Conservation (phyloP, 257 asterid genomes). For the Primulina eburnea region DNA sequence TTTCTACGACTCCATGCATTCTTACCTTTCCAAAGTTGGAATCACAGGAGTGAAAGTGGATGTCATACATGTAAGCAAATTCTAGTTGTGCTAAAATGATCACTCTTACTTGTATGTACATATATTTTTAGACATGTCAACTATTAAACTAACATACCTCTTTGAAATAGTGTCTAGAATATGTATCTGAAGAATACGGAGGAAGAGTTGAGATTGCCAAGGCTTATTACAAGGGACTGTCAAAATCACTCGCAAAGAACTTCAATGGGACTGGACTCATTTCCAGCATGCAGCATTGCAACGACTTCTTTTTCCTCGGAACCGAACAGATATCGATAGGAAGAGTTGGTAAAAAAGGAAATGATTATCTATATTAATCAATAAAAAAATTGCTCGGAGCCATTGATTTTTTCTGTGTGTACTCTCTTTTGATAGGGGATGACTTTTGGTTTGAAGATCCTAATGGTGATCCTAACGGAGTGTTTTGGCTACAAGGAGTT, state of each 20-base stretch:
- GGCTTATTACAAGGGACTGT: slow-evolving; percentile 63
- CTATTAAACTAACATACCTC: not conserved
- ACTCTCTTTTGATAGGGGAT: slow-evolving; percentile 39
- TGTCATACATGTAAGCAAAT: slow-evolving; percentile 54
- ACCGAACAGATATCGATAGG: slow-evolving; percentile 69
- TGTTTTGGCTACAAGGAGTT: slow-evolving; percentile 79
- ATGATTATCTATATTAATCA: not conserved
- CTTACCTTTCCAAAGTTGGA: slow-evolving; percentile 58
- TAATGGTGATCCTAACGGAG: slow-evolving; percentile 78
- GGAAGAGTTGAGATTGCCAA: slow-evolving; percentile 72
- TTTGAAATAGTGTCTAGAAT: slow-evolving; percentile 46
- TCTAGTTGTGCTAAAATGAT: not conserved
- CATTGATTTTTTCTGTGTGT: not conserved
- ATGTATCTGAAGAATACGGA: slow-evolving; percentile 56
- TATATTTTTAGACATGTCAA: not conserved
- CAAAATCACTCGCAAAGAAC: slow-evolving; percentile 59
- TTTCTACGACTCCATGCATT: slow-evolving; percentile 63
- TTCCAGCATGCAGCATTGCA: slow-evolving; percentile 80
- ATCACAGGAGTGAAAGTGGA: slow-evolving; percentile 77
- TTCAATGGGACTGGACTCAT: slow-evolving; percentile 67
- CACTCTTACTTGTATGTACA: not conserved
- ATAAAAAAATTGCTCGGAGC: not conserved
- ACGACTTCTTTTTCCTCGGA: slow-evolving; percentile 70
- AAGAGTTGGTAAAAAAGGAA: slow-evolving; percentile 58
- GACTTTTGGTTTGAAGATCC: slow-evolving; percentile 91